phyloP scores from a whole-genome alignment of 768 basidiomycete genomes.

The Boletales sp. region DNA sequence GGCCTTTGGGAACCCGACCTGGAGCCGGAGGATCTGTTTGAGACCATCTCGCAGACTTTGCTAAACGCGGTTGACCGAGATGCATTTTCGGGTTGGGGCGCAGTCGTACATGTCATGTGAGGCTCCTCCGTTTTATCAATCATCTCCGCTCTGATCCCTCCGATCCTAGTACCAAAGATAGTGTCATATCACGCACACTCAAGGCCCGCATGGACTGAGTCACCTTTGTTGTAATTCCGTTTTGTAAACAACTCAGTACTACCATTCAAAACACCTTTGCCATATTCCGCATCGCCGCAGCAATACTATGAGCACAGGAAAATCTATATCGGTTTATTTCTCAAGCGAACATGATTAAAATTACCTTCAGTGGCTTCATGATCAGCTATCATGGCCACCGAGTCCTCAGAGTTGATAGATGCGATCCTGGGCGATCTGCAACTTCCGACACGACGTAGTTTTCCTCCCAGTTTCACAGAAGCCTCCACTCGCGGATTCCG shows the following conservation, averaged over 20 bases:
- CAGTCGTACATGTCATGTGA: constrained; percentile 92
- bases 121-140: constrained; percentile 27
- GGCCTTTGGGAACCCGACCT: constrained; percentile 98
- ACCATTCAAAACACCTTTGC: too few species aligned
- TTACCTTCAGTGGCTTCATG: too few species aligned
- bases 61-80: constrained; percentile 95
- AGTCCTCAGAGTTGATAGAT: constrained; percentile 2
- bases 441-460: constrained; percentile 12
- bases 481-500: constrained; percentile 5
- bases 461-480: constrained; percentile 17
- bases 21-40: constrained; percentile 94
- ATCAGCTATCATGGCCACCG: neutral
- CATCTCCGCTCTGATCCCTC: constrained; percentile 6
- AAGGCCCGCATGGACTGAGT: constrained; percentile 88
- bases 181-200: constrained; percentile 77
- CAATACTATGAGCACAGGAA: too few species aligned
- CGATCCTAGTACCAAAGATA: constrained; percentile 60
- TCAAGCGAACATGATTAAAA: neutral
- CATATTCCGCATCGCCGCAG: too few species aligned
- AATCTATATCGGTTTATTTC: neutral
- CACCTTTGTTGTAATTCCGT: constrained; percentile 8
- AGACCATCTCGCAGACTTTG: constrained; percentile 95
- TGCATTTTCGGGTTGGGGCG: constrained; percentile 97
- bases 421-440: constrained; percentile 11
- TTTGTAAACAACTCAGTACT: constrained; percentile 13